Conservation (phyloP, 73 alveolate species). For the Stentor coeruleus region DNA sequence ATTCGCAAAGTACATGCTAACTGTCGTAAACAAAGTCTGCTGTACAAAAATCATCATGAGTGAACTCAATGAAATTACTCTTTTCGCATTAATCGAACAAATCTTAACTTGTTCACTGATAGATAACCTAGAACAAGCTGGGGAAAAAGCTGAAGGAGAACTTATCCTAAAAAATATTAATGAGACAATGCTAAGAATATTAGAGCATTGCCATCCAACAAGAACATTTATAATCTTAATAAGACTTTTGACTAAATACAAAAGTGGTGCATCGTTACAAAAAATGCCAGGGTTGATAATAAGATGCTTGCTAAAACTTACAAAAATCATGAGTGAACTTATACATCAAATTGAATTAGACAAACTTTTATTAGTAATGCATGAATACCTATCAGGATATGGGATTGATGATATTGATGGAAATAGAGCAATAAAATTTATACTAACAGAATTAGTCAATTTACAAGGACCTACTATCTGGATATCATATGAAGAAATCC, state of each 20-base stretch:
- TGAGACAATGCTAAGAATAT: constrained; percentile 58
- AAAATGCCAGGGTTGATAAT: constrained; percentile 44
- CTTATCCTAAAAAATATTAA: constrained; percentile 40
- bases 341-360: constrained; percentile 49
- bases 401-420: too few relatives aligned
- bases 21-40: constrained; percentile 54
- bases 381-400: constrained; percentile 59
- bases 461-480: constrained; percentile 44
- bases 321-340: constrained; percentile 40
- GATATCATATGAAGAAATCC: constrained; percentile 50
- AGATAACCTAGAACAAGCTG: constrained; percentile 53
- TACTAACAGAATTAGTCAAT: constrained; percentile 62
- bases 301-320: constrained; percentile 54
- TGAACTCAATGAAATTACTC: constrained; percentile 35
- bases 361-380: constrained; percentile 51
- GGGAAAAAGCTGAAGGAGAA: constrained; percentile 54
- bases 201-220: constrained; percentile 62
- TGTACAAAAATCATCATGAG: constrained; percentile 44
- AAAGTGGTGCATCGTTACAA: constrained; percentile 38
- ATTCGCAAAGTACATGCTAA: constrained; percentile 60
- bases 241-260: constrained; percentile 52
- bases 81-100: constrained; percentile 52
- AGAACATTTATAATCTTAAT: constrained; percentile 42
- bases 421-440: constrained; percentile 51
- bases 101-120: constrained; percentile 49